Evolutionary conservation across 2,329 filamentous ascomycete genomes (phyloP).

Genomic region (Beauveria sp.): DNA sequence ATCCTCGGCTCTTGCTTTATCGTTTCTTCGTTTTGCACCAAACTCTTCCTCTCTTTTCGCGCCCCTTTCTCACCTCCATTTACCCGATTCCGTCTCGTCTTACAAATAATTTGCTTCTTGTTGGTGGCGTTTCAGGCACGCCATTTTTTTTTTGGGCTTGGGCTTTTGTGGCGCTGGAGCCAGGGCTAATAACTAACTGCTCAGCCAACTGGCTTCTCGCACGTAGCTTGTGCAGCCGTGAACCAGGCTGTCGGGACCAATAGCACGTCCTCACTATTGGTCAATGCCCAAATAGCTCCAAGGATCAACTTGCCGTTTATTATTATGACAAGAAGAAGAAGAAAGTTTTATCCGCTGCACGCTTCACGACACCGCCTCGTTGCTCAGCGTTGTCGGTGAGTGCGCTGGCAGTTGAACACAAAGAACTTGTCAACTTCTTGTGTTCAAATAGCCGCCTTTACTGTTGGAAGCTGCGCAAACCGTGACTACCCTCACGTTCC

Average conservation of each 20-base stretch:
- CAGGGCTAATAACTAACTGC: neutral
- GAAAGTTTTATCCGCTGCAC: neutral
- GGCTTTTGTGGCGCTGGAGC: neutral
- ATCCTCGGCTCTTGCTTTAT: neutral
- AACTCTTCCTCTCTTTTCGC: neutral
- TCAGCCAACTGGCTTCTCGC: constrained; percentile 6
- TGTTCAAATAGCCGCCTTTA: neutral
- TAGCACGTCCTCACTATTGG: neutral
- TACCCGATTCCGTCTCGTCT: neutral
- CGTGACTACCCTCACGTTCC: neutral
- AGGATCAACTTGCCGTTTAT: neutral
- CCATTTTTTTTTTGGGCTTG: neutral
- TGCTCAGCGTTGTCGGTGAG: neutral
- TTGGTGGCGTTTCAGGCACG: constrained; percentile 3
- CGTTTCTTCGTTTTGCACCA: neutral
- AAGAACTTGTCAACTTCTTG: neutral
- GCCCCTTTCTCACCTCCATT: neutral
- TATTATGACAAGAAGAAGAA: neutral
- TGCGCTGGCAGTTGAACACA: neutral
- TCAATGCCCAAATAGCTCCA: neutral
- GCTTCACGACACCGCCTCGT: neutral
- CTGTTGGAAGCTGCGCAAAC: neutral
- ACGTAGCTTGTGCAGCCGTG: constrained; percentile 1
- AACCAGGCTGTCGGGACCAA: constrained; percentile 7
- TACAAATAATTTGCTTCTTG: neutral